Base-by-base conservation (phyloP, 257 asterid species). In the Fraxinus pennsylvanica region DNA sequence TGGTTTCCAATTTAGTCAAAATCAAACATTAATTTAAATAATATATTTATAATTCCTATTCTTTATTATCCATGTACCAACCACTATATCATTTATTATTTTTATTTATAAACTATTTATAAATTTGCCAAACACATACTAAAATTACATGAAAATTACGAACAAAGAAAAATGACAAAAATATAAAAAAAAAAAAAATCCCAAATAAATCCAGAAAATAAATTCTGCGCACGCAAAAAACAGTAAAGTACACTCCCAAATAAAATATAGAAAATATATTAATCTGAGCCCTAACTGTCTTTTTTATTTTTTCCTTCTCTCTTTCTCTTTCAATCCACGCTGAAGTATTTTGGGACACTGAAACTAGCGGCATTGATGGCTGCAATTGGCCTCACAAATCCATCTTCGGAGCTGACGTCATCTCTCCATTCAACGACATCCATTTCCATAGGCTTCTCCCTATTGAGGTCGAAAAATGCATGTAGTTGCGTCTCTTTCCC, bases 321-420 rank as follows among this genome's bases (percentile, higher is more conserved):
- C 13, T 21, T 15, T 57, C 1, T 59, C 29, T 59, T 9, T 59
- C 67, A 21, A 21, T 59, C 67, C 29, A 59, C 32, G 22, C 27
- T 8, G 2, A 21, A 59, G 9, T 8, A 21, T 59, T 59, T 59
- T 59, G 30, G 32, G 32, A 71, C 29, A 10, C 14, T 72, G 17
- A 43, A n/a, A 63, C 36, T 19, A 10, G 35, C 69, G 38, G 75
- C 68, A 73, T 74, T 39, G 74, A 89, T 86, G 89, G 93, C 90
- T 61, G 78, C 86, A 82, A 83, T 88, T 65, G 85, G 90, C 81
- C 75, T 94, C 69, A 73, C 87, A 1, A 86, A 73, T 78, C 82
- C 91, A 74, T 80, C 91, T 21, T 79, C 85, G 30, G 97, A 94
- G 76, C 73, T 91, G 47, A 65, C 91, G 36, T 84, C 94, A 1